Conservation (phyloP, 2,329 filamentous ascomycete genomes). For the Elsinoe ampelina region DNA sequence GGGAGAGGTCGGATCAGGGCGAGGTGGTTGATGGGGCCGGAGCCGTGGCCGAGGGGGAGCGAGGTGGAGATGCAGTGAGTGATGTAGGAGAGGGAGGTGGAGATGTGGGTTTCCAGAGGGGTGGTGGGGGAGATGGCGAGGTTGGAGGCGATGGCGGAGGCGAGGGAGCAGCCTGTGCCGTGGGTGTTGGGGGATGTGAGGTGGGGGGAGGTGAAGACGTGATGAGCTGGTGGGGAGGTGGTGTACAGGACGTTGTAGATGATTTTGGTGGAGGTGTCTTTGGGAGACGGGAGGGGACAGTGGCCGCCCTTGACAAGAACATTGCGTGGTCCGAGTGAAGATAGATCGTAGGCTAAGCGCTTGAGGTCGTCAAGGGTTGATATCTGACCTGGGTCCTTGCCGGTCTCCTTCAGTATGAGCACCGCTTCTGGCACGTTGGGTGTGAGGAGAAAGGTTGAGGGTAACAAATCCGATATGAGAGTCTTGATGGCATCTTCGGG, state of each 20-base stretch:
- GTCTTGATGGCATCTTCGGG: constrained; percentile 54
- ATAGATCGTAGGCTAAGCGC: constrained; percentile 55
- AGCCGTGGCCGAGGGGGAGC: constrained; percentile 53
- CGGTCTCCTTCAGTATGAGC: constrained; percentile 51
- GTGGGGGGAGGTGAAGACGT: constrained; percentile 61
- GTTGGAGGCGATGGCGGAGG: constrained; percentile 70
- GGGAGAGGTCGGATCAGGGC: constrained; percentile 60
- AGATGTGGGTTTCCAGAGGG: constrained; percentile 51
- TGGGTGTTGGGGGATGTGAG: constrained; percentile 73
- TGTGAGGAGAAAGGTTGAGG: constrained; percentile 59
- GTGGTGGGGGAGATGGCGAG: constrained; percentile 58
- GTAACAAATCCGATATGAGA: constrained; percentile 53
- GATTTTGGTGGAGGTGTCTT: constrained; percentile 50
- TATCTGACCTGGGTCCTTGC: constrained; percentile 39
- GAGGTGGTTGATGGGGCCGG: constrained; percentile 70
- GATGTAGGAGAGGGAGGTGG: constrained; percentile 59
- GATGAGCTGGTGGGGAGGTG: constrained; percentile 36
- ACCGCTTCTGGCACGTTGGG: constrained; percentile 70
- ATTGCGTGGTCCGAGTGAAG: constrained; percentile 62
- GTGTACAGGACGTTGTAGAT: constrained; percentile 74
- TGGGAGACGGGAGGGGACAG: constrained; percentile 60
- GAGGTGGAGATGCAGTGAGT: constrained; percentile 61
- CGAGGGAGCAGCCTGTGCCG: constrained; percentile 88
- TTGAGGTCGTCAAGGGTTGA: constrained; percentile 57
- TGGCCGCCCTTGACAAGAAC: constrained; percentile 89